These are phyloP conservation scores for Podila clonocystis DNA, from an alignment of 192 early-diverging fungal species.

Conservation along the genomic window DNA sequence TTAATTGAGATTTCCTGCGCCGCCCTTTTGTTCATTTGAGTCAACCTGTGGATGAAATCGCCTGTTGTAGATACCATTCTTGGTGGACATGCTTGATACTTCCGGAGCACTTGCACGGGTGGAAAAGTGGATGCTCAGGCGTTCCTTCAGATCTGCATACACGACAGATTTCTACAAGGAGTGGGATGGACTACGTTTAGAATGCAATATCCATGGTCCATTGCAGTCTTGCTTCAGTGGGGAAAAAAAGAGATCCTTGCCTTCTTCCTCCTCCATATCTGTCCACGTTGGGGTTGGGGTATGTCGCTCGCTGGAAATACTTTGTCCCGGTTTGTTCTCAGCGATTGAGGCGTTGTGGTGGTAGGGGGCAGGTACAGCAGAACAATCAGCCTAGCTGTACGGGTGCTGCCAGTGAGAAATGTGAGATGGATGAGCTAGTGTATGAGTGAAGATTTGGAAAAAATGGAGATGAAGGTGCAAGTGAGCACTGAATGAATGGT, in stretches of 20 bases:
- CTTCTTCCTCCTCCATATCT: constrained; percentile 38
- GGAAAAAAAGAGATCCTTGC: background rate
- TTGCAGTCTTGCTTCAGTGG: background rate
- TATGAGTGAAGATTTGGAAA: too few species aligned
- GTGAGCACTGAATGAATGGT: too few species aligned
- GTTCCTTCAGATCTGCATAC: constrained; percentile 84
- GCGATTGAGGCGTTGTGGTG: background rate
- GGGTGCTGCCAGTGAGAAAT: background rate
- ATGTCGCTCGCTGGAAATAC: background rate
- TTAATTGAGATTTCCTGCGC: too few species aligned
- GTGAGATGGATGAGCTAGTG: too few species aligned
- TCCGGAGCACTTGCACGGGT: constrained; percentile 96
- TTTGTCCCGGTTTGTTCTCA: background rate
- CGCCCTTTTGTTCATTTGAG: too few species aligned
- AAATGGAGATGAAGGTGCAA: too few species aligned
- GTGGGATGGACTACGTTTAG: background rate
- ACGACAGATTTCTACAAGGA: constrained; percentile 73
- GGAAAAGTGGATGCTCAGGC: constrained; percentile 84
- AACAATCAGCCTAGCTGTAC: background rate
- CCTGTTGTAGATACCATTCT: constrained; percentile 67
- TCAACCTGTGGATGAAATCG: background rate
- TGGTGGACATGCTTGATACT: constrained; percentile 96
- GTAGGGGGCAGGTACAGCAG: background rate
- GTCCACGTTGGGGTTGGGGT: background rate
- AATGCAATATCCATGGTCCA: background rate